Base-by-base conservation (phyloP, 2,329 filamentous ascomycete species). In the Cercospora sesami region DNA sequence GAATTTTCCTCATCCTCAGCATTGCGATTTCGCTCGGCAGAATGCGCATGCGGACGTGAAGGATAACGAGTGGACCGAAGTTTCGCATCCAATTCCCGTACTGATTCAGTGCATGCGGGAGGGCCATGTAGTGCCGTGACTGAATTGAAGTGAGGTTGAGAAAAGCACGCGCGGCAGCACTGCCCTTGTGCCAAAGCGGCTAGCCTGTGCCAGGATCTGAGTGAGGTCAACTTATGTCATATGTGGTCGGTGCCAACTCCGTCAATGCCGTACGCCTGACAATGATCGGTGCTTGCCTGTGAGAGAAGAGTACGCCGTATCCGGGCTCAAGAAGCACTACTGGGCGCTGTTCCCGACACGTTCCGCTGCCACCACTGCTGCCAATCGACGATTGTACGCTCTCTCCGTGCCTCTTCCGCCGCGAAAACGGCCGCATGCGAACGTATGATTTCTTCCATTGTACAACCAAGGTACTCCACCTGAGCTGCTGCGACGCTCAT, bases 351-450 rank as follows among this genome's bases (percentile, higher is more conserved):
- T 12, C 12, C 14, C n/a, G 12, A 63, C 51, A 72, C 68, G 30
- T 71, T 69, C 6, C 28, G 53, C 12, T 53, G 51, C 71, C 69
- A 73, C 71, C 71, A 73, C 16, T 68, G 39, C 16, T 66, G 61
- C 69, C 66, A 97, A 72, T 90, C 85, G 4, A 98, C 81, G 7
- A 95, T 89, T 76, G 86, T 89, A 75, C 86, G 87, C 61, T 85
- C 84, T 60, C 82, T 83, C 75, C 94, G 86, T 5, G 94, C 93
- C 74, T 96, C 91, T 80, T 98, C 95, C 0, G 94, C 95, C 26
- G 93, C 94, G 82, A 97, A 99, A 0, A 97, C 94, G 80, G 95
- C 87, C 1, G 91, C 94, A 81, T 98, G 95, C 75, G 93, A 96
- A 60, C 91, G 85, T n/a, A 98, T 85, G 1, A 91, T 88, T 76